phyloP scores from a whole-genome alignment of 2,329 filamentous ascomycete species.

The Calonectria honghensis region DNA sequence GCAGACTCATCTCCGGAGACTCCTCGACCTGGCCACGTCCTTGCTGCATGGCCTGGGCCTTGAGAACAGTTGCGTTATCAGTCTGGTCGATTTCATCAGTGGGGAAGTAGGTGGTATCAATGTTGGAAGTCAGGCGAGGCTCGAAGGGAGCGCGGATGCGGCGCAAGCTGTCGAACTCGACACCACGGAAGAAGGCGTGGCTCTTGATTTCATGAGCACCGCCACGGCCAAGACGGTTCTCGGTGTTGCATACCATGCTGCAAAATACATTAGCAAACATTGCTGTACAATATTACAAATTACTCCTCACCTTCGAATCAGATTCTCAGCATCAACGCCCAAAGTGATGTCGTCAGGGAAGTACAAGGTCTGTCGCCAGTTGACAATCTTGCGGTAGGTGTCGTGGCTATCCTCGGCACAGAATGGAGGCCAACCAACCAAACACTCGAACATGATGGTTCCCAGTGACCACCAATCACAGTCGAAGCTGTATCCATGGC shows the following conservation, averaged over 20 bases:
- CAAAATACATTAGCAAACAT: conserved; percentile 39
- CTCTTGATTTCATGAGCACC: conserved; percentile 94
- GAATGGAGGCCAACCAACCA: conserved; percentile 99
- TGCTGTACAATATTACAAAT: not conserved
- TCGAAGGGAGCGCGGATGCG: conserved; percentile 97
- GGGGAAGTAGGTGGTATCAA: conserved; percentile 98
- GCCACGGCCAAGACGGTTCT: conserved; percentile 90
- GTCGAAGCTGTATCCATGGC: conserved; percentile 95
- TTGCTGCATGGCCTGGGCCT: conserved; percentile 86
- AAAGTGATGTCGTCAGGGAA: conserved; percentile 97
- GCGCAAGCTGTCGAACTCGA: conserved; percentile 94
- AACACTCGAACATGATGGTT: conserved; percentile 99
- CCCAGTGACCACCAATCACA: conserved; percentile 99
- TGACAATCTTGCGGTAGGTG: conserved; percentile 99
- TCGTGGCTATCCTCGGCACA: conserved; percentile 98
- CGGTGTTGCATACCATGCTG: conserved; percentile 94
- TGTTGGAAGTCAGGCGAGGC: conserved; percentile 92
- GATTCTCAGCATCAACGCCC: conserved; percentile 90
- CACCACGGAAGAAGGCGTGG: conserved; percentile 97
- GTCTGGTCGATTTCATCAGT: conserved; percentile 99
- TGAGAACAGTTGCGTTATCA: conserved; percentile 90
- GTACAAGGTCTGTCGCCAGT: conserved; percentile 96
- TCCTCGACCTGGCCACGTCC: conserved; percentile 79
- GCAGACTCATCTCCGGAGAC: conserved; percentile 94
- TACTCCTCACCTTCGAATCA: conserved; percentile 88